Base-by-base conservation (phyloP, 1,139 yeast species). In the Geotrichum citri-aurantii region DNA sequence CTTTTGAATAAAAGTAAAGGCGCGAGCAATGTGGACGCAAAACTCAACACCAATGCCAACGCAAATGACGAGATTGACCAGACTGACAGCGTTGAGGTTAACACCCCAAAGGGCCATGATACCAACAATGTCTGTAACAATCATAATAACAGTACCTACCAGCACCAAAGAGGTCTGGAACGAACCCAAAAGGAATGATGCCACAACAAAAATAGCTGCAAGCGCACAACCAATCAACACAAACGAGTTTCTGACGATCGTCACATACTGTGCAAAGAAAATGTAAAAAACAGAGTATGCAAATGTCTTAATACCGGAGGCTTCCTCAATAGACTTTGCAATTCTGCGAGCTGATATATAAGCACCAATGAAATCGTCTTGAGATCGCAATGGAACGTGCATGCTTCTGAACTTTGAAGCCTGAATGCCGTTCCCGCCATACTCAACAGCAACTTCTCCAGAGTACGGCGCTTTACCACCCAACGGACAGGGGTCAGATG, bases 391-490 rank as follows among this genome's bases (percentile, higher is more conserved):
- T 0, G 97, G 95, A 1, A 71, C 73, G 71, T 93, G 98, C n/a
- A 88, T 80, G 0, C 95, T 82, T 63, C 98, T 76, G 74, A 92
- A 88, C 47, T 82, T 79, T 3, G 93, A 83, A 1, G 95, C 77
- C 4, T 70, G 65, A 23, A 92, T 79, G 1, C 69, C 67, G 0
- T 66, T 67, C 11, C 66, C 59, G 0, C 75, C 73, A 19, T 77
- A 73, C 56, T 77, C 75, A 54, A 76, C 76, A 0, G 79, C 71
- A 19, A 93, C 77, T 0, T 95, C 79, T 5, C 77, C 73, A 0
- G 88, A 80, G 68, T 92, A 93, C 0, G 98, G 96, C 0, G 98
- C 98, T 68, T 88, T 87, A 1, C 99, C 99, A 2, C 97, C 98
- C 33, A 93, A 76, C 0, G 98, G 97, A 72, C 99, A 93, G 2